Conservation (phyloP, 768 basidiomycete genomes). For the Mrakia blollopis region DNA sequence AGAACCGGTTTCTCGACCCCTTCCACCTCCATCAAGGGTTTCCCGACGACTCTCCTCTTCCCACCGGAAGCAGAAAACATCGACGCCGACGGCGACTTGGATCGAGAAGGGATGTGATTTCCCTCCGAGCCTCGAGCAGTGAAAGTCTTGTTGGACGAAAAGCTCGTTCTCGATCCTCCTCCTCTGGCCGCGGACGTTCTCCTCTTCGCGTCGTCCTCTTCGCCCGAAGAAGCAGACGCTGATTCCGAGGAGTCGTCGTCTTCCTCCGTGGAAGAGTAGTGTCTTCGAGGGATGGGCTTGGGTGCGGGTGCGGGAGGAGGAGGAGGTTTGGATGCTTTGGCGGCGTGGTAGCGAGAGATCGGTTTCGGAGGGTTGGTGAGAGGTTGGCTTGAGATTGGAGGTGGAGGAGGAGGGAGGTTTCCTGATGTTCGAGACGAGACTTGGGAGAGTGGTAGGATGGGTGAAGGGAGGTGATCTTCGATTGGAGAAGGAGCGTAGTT, state of each 20-base stretch:
- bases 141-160: constrained; percentile 11
- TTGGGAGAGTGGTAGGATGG: neutral
- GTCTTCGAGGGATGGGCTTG: constrained; percentile 15
- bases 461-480: neutral
- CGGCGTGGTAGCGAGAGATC: constrained; percentile 14
- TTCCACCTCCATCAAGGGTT: neutral
- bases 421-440: neutral
- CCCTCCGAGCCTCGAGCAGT: neutral
- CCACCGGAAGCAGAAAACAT: neutral
- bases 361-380: constrained; percentile 8
- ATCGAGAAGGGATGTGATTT: neutral
- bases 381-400: neutral
- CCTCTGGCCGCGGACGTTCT: neutral
- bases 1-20: neutral
- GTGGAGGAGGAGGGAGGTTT: neutral
- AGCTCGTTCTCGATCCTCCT: constrained; percentile 10
- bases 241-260: constrained; percentile 5
- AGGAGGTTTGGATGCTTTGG: constrained; percentile 6
- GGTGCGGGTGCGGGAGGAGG: neutral
- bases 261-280: constrained; percentile 21
- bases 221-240: neutral
- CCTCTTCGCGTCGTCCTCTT: neutral
- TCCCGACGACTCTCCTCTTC: neutral
- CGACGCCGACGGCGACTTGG: constrained; percentile 9
- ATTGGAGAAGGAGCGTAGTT: neutral